Conservation (phyloP, 768 basidiomycete genomes). For the Lactarius tabidus region DNA sequence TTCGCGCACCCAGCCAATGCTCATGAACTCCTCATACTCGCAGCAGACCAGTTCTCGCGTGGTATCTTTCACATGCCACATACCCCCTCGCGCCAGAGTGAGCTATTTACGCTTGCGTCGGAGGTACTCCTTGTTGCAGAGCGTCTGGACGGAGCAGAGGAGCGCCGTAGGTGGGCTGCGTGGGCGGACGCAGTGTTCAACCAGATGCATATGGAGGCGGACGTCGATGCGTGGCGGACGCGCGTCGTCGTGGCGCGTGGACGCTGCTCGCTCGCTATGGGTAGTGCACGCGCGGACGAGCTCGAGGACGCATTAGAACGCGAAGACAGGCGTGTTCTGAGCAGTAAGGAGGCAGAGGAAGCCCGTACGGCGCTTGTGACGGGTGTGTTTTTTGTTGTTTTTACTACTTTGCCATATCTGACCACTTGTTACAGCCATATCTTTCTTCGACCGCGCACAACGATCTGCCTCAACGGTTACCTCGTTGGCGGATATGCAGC, state of each 20-base stretch:
- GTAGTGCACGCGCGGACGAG: constrained; percentile 51
- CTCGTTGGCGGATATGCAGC: constrained; percentile 23
- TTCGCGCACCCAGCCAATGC: constrained; percentile 42
- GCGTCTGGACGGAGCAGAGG: constrained; percentile 42
- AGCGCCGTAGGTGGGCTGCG: constrained; percentile 52
- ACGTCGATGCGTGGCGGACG: constrained; percentile 47
- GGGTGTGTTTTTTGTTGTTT: constrained; percentile 35
- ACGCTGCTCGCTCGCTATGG: constrained; percentile 53
- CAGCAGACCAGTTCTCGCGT: constrained; percentile 65
- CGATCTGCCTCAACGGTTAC: constrained; percentile 24
- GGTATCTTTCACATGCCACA: constrained; percentile 74
- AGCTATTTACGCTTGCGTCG: constrained; percentile 59
- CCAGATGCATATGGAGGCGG: constrained; percentile 62
- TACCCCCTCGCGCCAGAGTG: constrained; percentile 47
- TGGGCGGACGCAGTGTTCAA: constrained; percentile 60
- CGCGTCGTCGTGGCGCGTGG: constrained; percentile 47
- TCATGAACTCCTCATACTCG: constrained; percentile 52
- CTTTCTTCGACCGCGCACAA: constrained; percentile 35
- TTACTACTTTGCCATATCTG: constrained; percentile 29
- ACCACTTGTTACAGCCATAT: constrained; percentile 26
- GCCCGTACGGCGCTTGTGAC: constrained; percentile 48
- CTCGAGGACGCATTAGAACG: constrained; percentile 51
- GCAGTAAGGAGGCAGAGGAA: constrained; percentile 49
- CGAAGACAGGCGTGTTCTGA: constrained; percentile 38
- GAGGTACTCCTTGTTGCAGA: constrained; percentile 60